Percentiles rank a stretch among this genome's conserved stretches.
These are phyloP conservation scores for Drosera spatulata DNA, from an alignment of 179 eudicot genomes.

Conservation along the genomic window DNA sequence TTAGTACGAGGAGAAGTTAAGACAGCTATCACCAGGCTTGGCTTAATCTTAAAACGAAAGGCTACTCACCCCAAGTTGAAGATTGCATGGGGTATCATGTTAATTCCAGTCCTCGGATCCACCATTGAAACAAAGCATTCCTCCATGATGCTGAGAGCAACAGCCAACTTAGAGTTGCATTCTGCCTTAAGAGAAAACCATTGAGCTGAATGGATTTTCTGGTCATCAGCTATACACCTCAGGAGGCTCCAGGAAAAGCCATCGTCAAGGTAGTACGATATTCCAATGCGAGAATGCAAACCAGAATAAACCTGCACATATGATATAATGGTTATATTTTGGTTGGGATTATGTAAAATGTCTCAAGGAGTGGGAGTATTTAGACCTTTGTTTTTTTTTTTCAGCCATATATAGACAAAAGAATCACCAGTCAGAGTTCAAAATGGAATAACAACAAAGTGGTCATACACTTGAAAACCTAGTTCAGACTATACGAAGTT, in stretches of 20 bases:
- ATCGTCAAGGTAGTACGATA: slow-evolving; percentile 41
- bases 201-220: slow-evolving; percentile 40
- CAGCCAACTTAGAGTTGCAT: slow-evolving; percentile 86
- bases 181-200: slow-evolving; percentile 26
- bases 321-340: too few relatives aligned
- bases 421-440: too few relatives aligned
- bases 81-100: slow-evolving; percentile 73
- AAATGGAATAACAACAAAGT: too few relatives aligned
- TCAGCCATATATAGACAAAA: too few relatives aligned
- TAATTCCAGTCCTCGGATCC: slow-evolving; percentile 83
- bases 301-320: slow-evolving; percentile 60
- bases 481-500: too few relatives aligned
- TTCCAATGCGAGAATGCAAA: slow-evolving; percentile 59
- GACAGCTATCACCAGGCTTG: not conserved
- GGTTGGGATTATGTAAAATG: too few relatives aligned
- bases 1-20: too few relatives aligned
- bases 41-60: not conserved
- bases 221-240: slow-evolving; percentile 82
- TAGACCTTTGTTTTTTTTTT: too few relatives aligned
- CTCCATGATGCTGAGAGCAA: slow-evolving; percentile 80
- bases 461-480: too few relatives aligned
- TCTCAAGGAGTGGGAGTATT: too few relatives aligned
- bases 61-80: slow-evolving; percentile 77
- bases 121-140: slow-evolving; percentile 89
- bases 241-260: slow-evolving; percentile 74